These are phyloP conservation scores for Dactylonectria macrodidyma DNA, from an alignment of 2,329 filamentous ascomycete species.

Conservation along the genomic window DNA sequence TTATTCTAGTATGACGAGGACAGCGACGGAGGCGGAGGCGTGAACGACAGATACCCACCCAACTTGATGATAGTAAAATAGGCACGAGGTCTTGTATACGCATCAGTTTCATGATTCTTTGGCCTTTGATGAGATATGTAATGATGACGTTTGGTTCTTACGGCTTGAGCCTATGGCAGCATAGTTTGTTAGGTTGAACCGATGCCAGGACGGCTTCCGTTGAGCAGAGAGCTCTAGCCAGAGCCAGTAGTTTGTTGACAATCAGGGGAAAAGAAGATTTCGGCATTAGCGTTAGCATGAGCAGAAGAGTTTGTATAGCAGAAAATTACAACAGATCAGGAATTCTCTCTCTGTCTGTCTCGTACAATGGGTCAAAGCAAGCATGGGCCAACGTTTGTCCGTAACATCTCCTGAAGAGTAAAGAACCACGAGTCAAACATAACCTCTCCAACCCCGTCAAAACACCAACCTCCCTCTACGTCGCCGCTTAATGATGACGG, in stretches of 20 bases:
- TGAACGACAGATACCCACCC: conserved; percentile 15
- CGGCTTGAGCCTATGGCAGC: not conserved
- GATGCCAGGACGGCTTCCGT: not conserved
- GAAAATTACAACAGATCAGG: not conserved
- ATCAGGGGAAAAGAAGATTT: not conserved
- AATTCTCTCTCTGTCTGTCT: not conserved
- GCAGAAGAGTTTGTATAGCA: conserved; percentile 6
- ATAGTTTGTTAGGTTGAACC: not conserved
- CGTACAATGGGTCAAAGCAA: conserved; percentile 2
- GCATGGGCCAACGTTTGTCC: not conserved
- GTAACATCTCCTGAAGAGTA: not conserved
- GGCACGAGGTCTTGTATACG: not conserved
- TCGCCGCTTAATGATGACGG: not conserved
- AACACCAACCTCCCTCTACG: not conserved
- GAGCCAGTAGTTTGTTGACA: too few species aligned
- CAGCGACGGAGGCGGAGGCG: not conserved
- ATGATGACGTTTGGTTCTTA: not conserved
- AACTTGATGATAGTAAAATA: not conserved
- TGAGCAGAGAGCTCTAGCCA: not conserved
- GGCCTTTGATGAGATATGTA: not conserved
- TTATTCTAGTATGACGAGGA: not conserved
- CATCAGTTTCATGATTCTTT: conserved; percentile 2
- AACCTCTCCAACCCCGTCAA: not conserved
- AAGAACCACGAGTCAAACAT: not conserved
- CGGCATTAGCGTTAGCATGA: not conserved